These are phyloP conservation scores for Margaritispora aquatica DNA, from an alignment of 495 filamentous ascomycete species.

Conservation along the genomic window DNA sequence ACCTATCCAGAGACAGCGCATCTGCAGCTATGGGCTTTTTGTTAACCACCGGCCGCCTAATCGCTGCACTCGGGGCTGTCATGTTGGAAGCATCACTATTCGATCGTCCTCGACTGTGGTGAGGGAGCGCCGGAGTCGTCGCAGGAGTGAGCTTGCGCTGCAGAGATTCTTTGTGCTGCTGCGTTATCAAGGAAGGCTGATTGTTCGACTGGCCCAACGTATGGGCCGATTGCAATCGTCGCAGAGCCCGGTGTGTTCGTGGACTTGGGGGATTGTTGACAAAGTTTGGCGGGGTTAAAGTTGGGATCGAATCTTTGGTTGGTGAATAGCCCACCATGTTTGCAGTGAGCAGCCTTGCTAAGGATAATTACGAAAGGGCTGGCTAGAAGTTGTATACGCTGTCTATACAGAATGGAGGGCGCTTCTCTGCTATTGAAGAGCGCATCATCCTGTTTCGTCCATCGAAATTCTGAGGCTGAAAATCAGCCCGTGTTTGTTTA, in stretches of 20 bases:
- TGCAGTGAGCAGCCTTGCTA: neutral
- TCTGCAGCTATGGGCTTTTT: constrained; percentile 43
- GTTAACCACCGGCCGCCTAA: constrained; percentile 7
- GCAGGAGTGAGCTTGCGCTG: constrained; percentile 20
- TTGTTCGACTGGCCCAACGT: constrained; percentile 36
- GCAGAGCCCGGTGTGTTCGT: constrained; percentile 41
- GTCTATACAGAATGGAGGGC: neutral
- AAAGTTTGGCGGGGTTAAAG: constrained; percentile 21
- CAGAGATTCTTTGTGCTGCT: constrained; percentile 29
- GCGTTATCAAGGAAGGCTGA: constrained; percentile 22
- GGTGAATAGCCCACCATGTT: constrained; percentile 11
- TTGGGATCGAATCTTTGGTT: constrained; percentile 18
- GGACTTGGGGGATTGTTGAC: constrained; percentile 36
- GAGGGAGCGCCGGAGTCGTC: constrained; percentile 23
- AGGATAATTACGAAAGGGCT: neutral
- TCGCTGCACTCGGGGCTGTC: constrained; percentile 11
- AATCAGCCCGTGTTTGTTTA: neutral
- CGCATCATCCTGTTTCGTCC: too few species aligned
- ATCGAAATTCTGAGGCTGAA: too few species aligned
- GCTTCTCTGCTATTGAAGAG: too few species aligned
- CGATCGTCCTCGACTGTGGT: constrained; percentile 46
- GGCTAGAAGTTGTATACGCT: neutral
- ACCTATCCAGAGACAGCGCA: constrained; percentile 56
- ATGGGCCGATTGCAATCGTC: constrained; percentile 52
- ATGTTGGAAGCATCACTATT: constrained; percentile 61